Percentiles rank a stretch among this genome's conserved stretches.
Conservation (phyloP, 2,329 filamentous ascomycete species). For the Sarocladium brachiariae region DNA sequence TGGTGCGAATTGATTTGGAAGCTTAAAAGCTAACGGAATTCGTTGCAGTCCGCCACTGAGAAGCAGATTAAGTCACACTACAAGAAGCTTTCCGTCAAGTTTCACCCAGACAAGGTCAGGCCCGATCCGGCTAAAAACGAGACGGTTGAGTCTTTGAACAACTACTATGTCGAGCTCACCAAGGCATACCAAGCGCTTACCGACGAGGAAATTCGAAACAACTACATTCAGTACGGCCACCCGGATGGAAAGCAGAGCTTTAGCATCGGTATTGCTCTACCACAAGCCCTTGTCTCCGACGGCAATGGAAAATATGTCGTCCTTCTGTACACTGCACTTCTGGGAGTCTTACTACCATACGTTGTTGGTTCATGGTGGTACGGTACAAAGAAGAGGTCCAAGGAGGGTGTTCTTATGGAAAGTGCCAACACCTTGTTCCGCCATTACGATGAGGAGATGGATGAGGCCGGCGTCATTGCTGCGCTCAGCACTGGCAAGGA, state of each 20-base stretch:
- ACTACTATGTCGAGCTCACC: constrained; percentile 86
- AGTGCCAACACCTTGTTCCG: constrained; percentile 93
- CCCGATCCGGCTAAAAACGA: constrained; percentile 83
- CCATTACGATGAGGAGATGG: constrained; percentile 80
- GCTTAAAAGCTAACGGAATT: neutral
- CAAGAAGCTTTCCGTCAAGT: constrained; percentile 75
- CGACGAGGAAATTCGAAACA: constrained; percentile 94
- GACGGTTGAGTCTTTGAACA: constrained; percentile 76
- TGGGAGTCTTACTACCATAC: constrained; percentile 87
- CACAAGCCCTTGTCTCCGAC: constrained; percentile 85
- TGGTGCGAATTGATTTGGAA: neutral
- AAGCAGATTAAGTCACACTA: constrained; percentile 91
- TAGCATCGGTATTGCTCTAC: constrained; percentile 94
- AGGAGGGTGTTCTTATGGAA: constrained; percentile 86
- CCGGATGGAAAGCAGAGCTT: constrained; percentile 97
- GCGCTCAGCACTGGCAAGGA: constrained; percentile 83
- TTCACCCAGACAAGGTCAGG: constrained; percentile 87
- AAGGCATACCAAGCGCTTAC: constrained; percentile 98
- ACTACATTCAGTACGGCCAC: constrained; percentile 92
- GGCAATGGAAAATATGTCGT: constrained; percentile 95
- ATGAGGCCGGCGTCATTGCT: constrained; percentile 70
- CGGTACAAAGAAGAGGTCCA: constrained; percentile 84
- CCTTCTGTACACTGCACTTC: constrained; percentile 77
- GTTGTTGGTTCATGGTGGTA: constrained; percentile 98
- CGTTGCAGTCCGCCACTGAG: constrained; percentile 66